Percentiles rank a stretch among this genome's conserved stretches.
These are phyloP conservation scores for Starmerella tilneyi DNA, from an alignment of 805 yeast species.

Conservation along the genomic window DNA sequence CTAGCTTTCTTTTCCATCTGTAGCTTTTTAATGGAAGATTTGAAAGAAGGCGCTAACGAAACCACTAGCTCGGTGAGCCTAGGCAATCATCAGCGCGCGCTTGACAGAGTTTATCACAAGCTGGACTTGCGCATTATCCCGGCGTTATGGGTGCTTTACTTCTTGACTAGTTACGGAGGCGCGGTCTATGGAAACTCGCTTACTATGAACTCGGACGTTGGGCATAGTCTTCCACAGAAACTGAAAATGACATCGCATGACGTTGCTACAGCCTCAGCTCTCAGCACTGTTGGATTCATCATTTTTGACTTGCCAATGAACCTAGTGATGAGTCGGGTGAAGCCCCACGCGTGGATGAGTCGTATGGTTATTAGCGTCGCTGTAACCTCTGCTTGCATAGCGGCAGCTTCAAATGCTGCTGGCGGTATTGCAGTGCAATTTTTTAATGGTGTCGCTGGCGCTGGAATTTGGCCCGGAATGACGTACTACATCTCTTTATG, in stretches of 20 bases:
- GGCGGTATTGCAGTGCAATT: conserved; percentile 66
- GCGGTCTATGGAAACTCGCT: conserved; percentile 70
- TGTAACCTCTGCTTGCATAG: conserved; percentile 62
- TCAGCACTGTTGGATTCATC: conserved; percentile 73
- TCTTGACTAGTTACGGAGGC: conserved; percentile 67
- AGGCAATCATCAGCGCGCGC: background rate
- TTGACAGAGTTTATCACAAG: conserved; percentile 36
- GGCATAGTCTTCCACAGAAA: conserved; percentile 50
- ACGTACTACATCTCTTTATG: conserved; percentile 71
- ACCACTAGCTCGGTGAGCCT: too few relatives aligned
- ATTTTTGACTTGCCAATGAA: conserved; percentile 85
- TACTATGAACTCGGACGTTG: conserved; percentile 58
- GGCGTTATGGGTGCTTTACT: conserved; percentile 70
- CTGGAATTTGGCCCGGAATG: conserved; percentile 89
- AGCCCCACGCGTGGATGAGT: conserved; percentile 78
- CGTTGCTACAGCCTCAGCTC: conserved; percentile 63
- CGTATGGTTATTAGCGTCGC: conserved; percentile 73
- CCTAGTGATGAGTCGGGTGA: conserved; percentile 65
- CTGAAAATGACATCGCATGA: conserved; percentile 46
- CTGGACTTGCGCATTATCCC: conserved; percentile 67
- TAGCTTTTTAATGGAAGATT: too few relatives aligned
- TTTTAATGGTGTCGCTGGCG: conserved; percentile 64
- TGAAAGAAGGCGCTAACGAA: too few relatives aligned
- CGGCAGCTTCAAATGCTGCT: conserved; percentile 42
- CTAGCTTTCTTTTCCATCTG: too few relatives aligned